Evolutionary conservation across 75 land plant genomes (phyloP).

Genomic region (Larix kaempferi): DNA sequence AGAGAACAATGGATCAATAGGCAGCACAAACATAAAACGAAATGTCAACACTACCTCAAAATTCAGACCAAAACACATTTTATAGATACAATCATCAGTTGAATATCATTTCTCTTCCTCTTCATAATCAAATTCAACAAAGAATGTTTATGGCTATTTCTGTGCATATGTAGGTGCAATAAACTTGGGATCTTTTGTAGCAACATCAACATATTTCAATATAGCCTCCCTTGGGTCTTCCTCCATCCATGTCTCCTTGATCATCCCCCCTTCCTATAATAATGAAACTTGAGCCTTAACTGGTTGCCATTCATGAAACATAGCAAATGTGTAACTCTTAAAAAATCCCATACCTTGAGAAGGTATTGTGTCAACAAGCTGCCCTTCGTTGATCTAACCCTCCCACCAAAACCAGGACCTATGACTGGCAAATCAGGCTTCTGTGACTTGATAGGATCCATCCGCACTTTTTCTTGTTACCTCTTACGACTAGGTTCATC

Average conservation of each 20-base stretch:
- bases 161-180: conserved; percentile 98
- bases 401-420: conserved; percentile 96
- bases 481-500: conserved; percentile 96
- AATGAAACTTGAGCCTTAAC: neutral
- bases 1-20: no score
- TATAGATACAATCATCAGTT: no score
- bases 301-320: neutral
- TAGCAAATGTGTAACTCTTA: neutral
- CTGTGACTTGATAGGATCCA: conserved; percentile 87
- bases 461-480: conserved; percentile 82
- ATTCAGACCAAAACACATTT: no score
- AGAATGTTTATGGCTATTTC: conserved; percentile 90
- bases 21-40: no score
- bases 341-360: conserved; percentile 58
- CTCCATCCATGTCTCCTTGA: conserved; percentile 99
- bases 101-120: conserved; percentile 58
- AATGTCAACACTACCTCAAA: no score
- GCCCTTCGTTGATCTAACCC: conserved; percentile 91
- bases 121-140: conserved; percentile 88
- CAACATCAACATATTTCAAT: conserved; percentile 93
- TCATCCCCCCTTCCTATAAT: conserved; percentile 93
- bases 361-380: conserved; percentile 97
- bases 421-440: conserved; percentile 91
- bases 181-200: conserved; percentile 85
- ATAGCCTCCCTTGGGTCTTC: conserved; percentile 99